Conservation (phyloP, 352 stramenopile genomes). For the Pythium pyrilobum region DNA sequence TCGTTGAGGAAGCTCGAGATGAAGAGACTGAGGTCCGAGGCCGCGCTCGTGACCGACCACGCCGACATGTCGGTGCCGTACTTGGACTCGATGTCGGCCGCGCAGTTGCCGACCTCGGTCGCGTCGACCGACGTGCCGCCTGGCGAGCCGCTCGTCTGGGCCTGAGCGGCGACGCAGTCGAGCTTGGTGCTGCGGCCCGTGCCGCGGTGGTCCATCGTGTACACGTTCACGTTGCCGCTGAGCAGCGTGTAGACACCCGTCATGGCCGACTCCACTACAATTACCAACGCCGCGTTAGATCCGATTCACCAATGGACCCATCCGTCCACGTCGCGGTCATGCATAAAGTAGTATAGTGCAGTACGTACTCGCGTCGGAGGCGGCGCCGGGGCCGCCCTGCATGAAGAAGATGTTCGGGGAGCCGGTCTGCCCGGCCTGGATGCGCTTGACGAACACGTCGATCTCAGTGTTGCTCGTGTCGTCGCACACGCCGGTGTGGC, state of each 20-base stretch:
- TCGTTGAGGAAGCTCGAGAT: conserved; percentile 8
- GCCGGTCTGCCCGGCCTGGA: no score
- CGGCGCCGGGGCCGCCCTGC: conserved; percentile 2
- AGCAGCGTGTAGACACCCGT: conserved; percentile 27
- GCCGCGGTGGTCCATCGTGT: conserved; percentile 56
- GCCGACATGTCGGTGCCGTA: conserved; percentile 29
- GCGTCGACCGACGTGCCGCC: conserved; percentile 15
- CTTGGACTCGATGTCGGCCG: conserved; percentile 30
- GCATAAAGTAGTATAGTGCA: no score
- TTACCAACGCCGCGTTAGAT: neutral
- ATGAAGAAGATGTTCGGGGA: conserved; percentile 5
- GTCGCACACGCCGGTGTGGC: conserved; percentile 32
- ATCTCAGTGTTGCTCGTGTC: conserved; percentile 23
- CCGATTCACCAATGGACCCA: no score
- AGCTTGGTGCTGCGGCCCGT: conserved; percentile 38
- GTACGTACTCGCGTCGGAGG: neutral
- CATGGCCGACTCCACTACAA: conserved; percentile 24
- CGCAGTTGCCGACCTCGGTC: conserved; percentile 25
- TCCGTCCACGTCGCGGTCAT: no score
- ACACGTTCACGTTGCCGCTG: conserved; percentile 36
- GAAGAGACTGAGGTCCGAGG: conserved; percentile 29
- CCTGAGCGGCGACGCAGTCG: conserved; percentile 35
- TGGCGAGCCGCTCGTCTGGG: conserved; percentile 13
- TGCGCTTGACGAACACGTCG: conserved; percentile 48
- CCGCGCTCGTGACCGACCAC: conserved; percentile 47